Percentiles rank a stretch among this genome's conserved stretches.
phyloP scores from a whole-genome alignment of 1,284 basidiomycete genomes.

The Puccinia hordei region DNA sequence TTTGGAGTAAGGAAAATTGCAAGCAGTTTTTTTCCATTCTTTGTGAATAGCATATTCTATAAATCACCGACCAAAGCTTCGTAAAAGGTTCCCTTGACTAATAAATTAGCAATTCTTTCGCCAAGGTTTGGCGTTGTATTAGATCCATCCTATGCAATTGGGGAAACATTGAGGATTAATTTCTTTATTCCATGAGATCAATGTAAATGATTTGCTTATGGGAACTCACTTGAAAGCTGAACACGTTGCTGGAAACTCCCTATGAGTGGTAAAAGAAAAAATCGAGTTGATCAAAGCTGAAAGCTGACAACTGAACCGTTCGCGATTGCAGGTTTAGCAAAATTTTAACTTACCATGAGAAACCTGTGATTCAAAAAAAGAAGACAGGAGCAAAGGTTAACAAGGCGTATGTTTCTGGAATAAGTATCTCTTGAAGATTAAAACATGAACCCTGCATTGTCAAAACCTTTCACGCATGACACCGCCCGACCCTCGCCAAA shows the following conservation, averaged over 20 bases:
- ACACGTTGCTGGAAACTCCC: conserved; percentile 43
- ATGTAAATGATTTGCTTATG: not conserved
- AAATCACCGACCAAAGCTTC: conserved; percentile 28
- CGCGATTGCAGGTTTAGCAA: not conserved
- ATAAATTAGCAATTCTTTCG: conserved; percentile 19
- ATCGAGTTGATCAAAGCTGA: not conserved
- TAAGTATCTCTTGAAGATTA: not conserved
- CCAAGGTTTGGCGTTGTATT: conserved; percentile 28
- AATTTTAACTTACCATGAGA: conserved; percentile 27
- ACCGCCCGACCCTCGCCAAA: not conserved
- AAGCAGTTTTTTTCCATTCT: not conserved
- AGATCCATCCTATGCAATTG: conserved; percentile 30
- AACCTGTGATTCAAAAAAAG: conserved; percentile 9
- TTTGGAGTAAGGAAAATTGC: not conserved
- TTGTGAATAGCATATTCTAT: not conserved
- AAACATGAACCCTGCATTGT: conserved; percentile 27
- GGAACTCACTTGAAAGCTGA: conserved; percentile 34
- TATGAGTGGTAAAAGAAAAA: not conserved
- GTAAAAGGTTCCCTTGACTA: conserved; percentile 31
- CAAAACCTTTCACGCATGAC: conserved; percentile 25
- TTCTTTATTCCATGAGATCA: not conserved
- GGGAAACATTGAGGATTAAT: too few species aligned
- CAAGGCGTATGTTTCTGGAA: not conserved
- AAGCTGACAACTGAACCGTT: not conserved
- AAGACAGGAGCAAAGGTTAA: not conserved